Evolutionary conservation across 2,329 filamentous ascomycete species (phyloP), one percentile per base, ranked within the genome.

Genomic region (Didymella segeticola): DNA sequence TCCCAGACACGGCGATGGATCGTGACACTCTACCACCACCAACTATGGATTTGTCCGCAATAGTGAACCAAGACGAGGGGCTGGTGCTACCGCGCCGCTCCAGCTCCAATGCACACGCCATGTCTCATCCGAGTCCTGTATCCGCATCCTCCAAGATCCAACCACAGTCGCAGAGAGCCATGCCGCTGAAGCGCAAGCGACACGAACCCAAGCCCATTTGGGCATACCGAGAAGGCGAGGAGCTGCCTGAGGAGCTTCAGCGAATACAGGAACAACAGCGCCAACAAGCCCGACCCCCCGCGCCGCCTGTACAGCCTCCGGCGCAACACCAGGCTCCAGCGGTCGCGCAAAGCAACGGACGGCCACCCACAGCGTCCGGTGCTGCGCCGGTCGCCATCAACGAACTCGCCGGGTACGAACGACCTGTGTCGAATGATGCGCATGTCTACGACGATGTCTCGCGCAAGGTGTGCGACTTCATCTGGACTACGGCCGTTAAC

Each of bases 381-480:
- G 56, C 33, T 15, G 45, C 60, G 8, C 51, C 62, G n/a, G 36
- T 34, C 2, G 31, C 53, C 4, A 41, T 41, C 7, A 53, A 50
- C 15, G 66, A 65, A 25, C 66, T 69, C 34, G 22, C 47, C 10
- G 68, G 67, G 29, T 82, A 78, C 74, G 81, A 84, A 56, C 80
- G 80, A 6, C 82, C 87, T 27, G 87, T 96, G 39, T 88, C 86
- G 1, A 86, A 89, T 41, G 79, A 84, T 9, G 85, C 86, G 55
- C 89, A 90, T 0, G 60, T 74, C 45, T 83, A 86, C 49, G 89
- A 95, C 63, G 87, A 93, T 56, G 76, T 95, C 10, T 86, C 86
- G n/a, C 89, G 87, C 64, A 73, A 81, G 15, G 82, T 96, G n/a
- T 90, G 89, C 57, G 90, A 96, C 69, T 96, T 92, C 66, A 78